Conservation (phyloP, 2,329 filamentous ascomycete genomes). For the Curvularia eragrostidis region DNA sequence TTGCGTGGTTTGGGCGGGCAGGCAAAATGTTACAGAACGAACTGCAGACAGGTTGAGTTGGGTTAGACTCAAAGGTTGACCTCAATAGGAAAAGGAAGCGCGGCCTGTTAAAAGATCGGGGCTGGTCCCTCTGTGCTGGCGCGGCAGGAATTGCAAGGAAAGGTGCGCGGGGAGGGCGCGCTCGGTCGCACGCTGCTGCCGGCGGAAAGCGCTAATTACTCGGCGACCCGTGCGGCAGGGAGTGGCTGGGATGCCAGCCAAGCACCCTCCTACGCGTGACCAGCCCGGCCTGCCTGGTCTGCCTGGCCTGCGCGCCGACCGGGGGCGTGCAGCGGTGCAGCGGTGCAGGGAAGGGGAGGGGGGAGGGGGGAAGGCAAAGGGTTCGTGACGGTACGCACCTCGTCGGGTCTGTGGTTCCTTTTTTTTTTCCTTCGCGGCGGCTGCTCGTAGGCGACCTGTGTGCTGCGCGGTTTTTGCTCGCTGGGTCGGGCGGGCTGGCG, state of each 20-base stretch:
- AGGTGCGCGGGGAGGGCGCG: slow-evolving; percentile 22
- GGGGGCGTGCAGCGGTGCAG: not conserved
- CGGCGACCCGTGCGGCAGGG: slow-evolving; percentile 23
- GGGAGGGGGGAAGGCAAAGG: not conserved
- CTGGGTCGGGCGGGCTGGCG: slow-evolving; percentile 3
- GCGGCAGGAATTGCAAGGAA: slow-evolving; percentile 43
- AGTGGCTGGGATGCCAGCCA: slow-evolving; percentile 21
- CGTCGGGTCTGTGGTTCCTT: slow-evolving; percentile 14
- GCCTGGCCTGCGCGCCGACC: slow-evolving; percentile 10
- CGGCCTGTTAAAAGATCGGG: slow-evolving; percentile 42
- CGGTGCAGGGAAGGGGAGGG: not conserved
- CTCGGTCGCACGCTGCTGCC: slow-evolving; percentile 41
- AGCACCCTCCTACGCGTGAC: slow-evolving; percentile 9
- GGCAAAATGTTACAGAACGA: slow-evolving; percentile 41
- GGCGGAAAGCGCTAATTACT: slow-evolving; percentile 26
- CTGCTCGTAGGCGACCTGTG: not conserved
- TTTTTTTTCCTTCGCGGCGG: not conserved
- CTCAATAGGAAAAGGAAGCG: slow-evolving; percentile 45
- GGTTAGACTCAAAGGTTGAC: slow-evolving; percentile 45
- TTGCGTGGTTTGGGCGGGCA: slow-evolving; percentile 30
- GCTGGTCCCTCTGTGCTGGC: slow-evolving; percentile 45
- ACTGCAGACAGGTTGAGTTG: slow-evolving; percentile 32
- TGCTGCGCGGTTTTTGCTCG: too few relatives aligned
- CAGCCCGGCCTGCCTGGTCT: slow-evolving; percentile 10
- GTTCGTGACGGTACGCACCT: slow-evolving; percentile 24